phyloP scores from a whole-genome alignment of 306 rosid species.

The Vigna trinervia region DNA sequence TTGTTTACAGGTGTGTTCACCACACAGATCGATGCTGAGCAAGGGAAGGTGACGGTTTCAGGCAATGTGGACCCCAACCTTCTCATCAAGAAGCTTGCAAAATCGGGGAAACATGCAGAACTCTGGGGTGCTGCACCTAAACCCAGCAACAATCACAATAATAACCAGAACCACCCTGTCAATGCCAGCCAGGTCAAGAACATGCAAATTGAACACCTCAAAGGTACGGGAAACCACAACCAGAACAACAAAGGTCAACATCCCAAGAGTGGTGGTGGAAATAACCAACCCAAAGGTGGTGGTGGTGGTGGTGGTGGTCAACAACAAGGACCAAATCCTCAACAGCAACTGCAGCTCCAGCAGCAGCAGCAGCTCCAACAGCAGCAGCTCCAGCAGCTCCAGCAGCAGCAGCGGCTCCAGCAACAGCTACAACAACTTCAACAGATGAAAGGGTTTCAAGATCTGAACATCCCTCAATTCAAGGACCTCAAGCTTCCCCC shows the following conservation, averaged over 20 bases:
- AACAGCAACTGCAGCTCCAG: conserved; percentile 45
- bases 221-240: conserved; percentile 47
- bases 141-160: conserved; percentile 42
- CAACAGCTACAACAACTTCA: conserved; percentile 58
- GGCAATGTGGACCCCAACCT: conserved; percentile 87
- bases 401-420: conserved; percentile 47
- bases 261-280: conserved; percentile 52
- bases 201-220: conserved; percentile 64
- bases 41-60: conserved; percentile 87
- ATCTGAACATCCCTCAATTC: conserved; percentile 57
- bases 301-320: conserved; percentile 49
- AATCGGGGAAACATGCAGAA: conserved; percentile 94
- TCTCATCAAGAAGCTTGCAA: conserved; percentile 83
- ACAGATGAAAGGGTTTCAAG: conserved; percentile 78
- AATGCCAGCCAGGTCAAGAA: conserved; percentile 69
- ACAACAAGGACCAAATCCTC: conserved; percentile 49
- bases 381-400: conserved; percentile 41
- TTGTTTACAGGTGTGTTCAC: conserved; percentile 75
- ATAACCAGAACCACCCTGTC: conserved; percentile 52
- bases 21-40: conserved; percentile 86
- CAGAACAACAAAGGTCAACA: conserved; percentile 49
- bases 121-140: conserved; percentile 76
- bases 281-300: conserved; percentile 56
- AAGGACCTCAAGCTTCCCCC: not conserved
- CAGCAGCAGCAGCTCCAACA: conserved; percentile 39